These are phyloP conservation scores for Rhizopus stolonifer DNA, from an alignment of 371 early-diverging fungal genomes.

Conservation along the genomic window DNA sequence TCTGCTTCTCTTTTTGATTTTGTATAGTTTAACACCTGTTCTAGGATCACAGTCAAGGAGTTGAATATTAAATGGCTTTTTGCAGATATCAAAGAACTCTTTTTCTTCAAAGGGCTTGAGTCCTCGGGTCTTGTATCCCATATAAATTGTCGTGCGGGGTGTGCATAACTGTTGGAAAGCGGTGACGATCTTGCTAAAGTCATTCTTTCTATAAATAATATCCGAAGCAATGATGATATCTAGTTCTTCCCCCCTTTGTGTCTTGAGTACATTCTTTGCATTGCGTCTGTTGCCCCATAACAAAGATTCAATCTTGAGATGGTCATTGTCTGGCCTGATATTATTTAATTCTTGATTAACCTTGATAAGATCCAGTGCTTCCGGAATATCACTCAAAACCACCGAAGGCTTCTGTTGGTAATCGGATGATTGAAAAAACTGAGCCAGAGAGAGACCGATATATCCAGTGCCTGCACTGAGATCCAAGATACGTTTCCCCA, in stretches of 20 bases:
- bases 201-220: conserved; percentile 45
- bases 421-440: conserved; percentile 1
- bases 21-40: conserved; percentile 1
- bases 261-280: conserved; percentile 7
- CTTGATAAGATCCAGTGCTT: conserved; percentile 39
- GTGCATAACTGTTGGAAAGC: conserved; percentile 15
- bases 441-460: conserved; percentile 20
- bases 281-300: conserved; percentile 23
- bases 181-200: conserved; percentile 32
- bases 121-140: conserved; percentile 60
- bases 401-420: conserved; percentile 3
- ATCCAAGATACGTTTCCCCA: conserved; percentile 41
- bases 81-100: conserved; percentile 41
- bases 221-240: conserved; percentile 52
- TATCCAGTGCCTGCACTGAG: conserved; percentile 42
- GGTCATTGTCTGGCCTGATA: not conserved
- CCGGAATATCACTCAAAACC: conserved; percentile 41
- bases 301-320: conserved; percentile 16
- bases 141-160: conserved; percentile 32
- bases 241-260: not conserved
- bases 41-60: not conserved
- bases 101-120: conserved; percentile 38
- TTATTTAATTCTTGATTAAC: conserved; percentile 36
- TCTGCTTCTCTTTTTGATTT: not conserved
- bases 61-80: conserved; percentile 15